Percentiles rank a stretch among this genome's conserved stretches.
Evolutionary conservation across 2,329 filamentous ascomycete genomes (phyloP).

Genomic region (Fusarium verrucosum): DNA sequence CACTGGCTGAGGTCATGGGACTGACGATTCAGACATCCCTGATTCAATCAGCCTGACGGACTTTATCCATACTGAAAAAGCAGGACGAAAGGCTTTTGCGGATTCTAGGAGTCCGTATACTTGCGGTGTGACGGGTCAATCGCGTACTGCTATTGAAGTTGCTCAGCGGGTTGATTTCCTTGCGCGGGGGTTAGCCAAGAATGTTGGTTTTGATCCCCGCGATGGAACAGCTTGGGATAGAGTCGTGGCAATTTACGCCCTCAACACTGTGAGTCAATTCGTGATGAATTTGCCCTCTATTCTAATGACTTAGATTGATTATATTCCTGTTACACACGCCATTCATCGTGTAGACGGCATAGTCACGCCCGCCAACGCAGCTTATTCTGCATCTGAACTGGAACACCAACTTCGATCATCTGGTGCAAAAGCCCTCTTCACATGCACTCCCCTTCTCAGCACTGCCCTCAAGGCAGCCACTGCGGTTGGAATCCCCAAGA

Average conservation of each 20-base stretch:
- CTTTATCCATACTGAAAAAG: conserved; percentile 72
- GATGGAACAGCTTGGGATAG: conserved; percentile 82
- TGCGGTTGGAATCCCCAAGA: conserved; percentile 67
- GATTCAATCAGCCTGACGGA: conserved; percentile 67
- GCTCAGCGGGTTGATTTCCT: conserved; percentile 72
- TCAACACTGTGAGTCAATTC: conserved; percentile 71
- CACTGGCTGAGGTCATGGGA: background rate
- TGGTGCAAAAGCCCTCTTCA: conserved; percentile 76
- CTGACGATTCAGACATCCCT: conserved; percentile 16
- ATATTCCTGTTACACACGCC: conserved; percentile 77
- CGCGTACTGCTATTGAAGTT: conserved; percentile 70
- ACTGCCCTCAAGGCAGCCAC: conserved; percentile 71
- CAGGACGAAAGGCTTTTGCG: conserved; percentile 62
- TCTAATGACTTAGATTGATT: conserved; percentile 68
- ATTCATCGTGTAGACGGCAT: conserved; percentile 78
- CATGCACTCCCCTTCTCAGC: conserved; percentile 71
- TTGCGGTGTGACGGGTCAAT: conserved; percentile 76
- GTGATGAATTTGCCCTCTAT: rapidly evolving
- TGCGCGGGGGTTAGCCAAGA: conserved; percentile 70
- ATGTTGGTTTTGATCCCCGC: conserved; percentile 75
- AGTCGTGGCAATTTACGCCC: conserved; percentile 76
- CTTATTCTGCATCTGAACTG: conserved; percentile 74
- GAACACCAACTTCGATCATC: conserved; percentile 77
- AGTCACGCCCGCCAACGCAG: conserved; percentile 77
- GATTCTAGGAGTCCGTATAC: conserved; percentile 76